Conservation (phyloP, 1,284 basidiomycete species). For the Neolentinus lepideus region DNA sequence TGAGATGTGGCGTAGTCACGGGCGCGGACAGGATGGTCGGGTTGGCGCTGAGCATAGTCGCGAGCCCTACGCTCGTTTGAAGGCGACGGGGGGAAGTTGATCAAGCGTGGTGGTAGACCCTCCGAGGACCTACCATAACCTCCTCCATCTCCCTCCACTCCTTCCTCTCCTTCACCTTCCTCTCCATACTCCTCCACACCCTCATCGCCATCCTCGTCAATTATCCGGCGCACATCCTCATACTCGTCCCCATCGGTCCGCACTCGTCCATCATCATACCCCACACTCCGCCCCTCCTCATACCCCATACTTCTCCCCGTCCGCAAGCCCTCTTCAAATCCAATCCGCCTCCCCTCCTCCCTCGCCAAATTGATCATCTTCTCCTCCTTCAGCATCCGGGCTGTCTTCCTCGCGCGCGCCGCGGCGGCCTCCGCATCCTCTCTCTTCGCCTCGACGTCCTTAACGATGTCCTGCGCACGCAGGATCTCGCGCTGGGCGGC, state of each 20-base stretch:
- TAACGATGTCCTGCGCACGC: constrained; percentile 31
- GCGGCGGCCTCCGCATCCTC: constrained; percentile 45
- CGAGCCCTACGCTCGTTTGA: not conserved
- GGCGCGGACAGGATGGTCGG: not conserved
- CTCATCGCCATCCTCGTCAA: not conserved
- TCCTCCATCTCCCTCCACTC: not conserved
- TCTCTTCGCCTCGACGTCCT: constrained; percentile 35
- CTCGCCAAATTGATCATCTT: constrained; percentile 37
- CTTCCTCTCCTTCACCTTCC: not conserved
- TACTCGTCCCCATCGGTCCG: not conserved
- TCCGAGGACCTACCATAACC: not conserved
- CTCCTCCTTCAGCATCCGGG: constrained; percentile 38
- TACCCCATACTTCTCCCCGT: constrained; percentile 33
- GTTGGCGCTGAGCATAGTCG: not conserved
- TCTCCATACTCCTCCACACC: not conserved
- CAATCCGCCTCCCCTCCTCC: constrained; percentile 46
- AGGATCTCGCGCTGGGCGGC: constrained; percentile 44
- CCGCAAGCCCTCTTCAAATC: constrained; percentile 47
- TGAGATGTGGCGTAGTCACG: not conserved
- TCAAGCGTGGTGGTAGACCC: not conserved
- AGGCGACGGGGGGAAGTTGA: not conserved
- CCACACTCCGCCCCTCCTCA: constrained; percentile 16
- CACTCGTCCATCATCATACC: constrained; percentile 9
- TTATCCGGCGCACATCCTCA: not conserved
- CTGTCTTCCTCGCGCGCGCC: constrained; percentile 34